phyloP scores from a whole-genome alignment of 1,284 basidiomycete genomes.

The Malassezia arunalokei region DNA sequence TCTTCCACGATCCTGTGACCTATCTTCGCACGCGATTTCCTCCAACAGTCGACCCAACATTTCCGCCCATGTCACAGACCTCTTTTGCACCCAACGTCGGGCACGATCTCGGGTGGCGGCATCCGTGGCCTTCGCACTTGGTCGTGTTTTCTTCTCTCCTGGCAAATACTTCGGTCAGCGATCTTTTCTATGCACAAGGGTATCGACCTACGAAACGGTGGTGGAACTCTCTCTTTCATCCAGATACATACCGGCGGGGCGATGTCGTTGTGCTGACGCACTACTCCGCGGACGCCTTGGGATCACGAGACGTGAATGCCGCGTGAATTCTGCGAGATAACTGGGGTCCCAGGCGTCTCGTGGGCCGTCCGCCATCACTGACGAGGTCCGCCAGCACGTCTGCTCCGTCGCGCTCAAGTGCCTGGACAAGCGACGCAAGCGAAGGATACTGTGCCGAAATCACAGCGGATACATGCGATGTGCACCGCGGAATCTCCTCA shows the following conservation, averaged over 20 bases:
- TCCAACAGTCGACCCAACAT: constrained; percentile 53
- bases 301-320: background rate
- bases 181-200: constrained; percentile 53
- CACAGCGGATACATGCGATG: background rate
- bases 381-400: background rate
- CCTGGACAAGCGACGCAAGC: constrained; percentile 1
- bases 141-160: constrained; percentile 67
- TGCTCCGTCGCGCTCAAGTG: background rate
- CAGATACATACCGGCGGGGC: constrained; percentile 61
- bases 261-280: constrained; percentile 60
- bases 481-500: constrained; percentile 14
- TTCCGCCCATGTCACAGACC: constrained; percentile 49
- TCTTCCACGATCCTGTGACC: constrained; percentile 61
- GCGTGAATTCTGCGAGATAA: background rate
- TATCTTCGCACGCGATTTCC: constrained; percentile 64
- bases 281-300: constrained; percentile 11
- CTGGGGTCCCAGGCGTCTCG: background rate
- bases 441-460: constrained; percentile 9
- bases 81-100: background rate
- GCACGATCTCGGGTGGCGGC: constrained; percentile 50
- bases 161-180: constrained; percentile 7
- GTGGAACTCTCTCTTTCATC: constrained; percentile 64
- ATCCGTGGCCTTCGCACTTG: constrained; percentile 68
- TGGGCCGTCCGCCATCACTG: background rate
- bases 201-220: constrained; percentile 59